A percentile compares a stretch with the other conserved stretches of the same genome.
These are phyloP conservation scores for Botrytis galanthina DNA, from an alignment of 2,329 filamentous ascomycete genomes.

Conservation along the genomic window DNA sequence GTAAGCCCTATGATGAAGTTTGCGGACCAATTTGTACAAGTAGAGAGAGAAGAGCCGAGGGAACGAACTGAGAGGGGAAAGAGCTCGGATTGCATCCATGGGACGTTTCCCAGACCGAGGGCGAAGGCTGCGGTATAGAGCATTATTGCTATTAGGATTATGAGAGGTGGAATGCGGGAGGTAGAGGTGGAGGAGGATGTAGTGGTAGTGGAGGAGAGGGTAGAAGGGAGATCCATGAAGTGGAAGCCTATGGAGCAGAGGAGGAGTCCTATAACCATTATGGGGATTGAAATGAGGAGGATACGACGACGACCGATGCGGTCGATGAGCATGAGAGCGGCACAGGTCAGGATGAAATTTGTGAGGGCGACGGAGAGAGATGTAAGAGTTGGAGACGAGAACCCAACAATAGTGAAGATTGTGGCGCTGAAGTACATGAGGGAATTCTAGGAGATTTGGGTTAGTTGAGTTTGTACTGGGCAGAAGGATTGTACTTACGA, in stretches of 20 bases:
- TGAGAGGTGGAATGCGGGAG: constrained; percentile 43
- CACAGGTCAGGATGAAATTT: constrained; percentile 77
- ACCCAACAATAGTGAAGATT: constrained; percentile 75
- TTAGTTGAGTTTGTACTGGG: constrained; percentile 14
- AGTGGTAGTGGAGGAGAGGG: constrained; percentile 19
- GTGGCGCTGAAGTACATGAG: constrained; percentile 90
- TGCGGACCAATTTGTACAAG: constrained; percentile 81
- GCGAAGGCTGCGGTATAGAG: constrained; percentile 85
- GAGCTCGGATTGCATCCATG: constrained; percentile 94
- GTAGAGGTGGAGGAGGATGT: constrained; percentile 24
- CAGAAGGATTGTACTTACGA: constrained; percentile 50
- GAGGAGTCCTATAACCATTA: constrained; percentile 75
- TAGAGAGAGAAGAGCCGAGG: constrained; percentile 69
- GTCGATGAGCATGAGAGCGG: constrained; percentile 75
- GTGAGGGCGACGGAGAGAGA: constrained; percentile 78
- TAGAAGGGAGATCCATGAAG: constrained; percentile 44
- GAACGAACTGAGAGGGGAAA: constrained; percentile 76
- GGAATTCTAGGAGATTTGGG: constrained; percentile 59
- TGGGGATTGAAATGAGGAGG: constrained; percentile 76
- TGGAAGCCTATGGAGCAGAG: constrained; percentile 73
- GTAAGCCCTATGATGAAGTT: constrained; percentile 86
- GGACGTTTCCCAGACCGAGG: constrained; percentile 83
- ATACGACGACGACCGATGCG: constrained; percentile 75
- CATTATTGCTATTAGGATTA: constrained; percentile 74
- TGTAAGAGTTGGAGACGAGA: constrained; percentile 74